A percentile compares a stretch with the other conserved stretches of the same genome.
These are phyloP conservation scores for Rubroboletus satanas DNA, from an alignment of 768 basidiomycete genomes.

Conservation along the genomic window DNA sequence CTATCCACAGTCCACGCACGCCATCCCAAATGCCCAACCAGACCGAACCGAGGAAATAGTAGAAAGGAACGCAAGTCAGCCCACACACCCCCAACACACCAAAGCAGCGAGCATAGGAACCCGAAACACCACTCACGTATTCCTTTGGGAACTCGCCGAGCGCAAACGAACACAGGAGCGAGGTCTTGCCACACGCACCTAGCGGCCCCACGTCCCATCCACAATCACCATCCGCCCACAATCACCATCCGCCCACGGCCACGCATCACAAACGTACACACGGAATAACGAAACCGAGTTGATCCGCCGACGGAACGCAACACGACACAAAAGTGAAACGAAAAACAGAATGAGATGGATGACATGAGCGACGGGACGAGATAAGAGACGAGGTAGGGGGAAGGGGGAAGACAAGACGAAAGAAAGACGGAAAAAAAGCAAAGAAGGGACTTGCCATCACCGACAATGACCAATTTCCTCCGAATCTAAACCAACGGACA, in stretches of 20 bases:
- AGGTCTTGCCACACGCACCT: conserved; percentile 98
- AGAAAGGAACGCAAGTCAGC: neutral
- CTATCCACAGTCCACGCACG: conserved; percentile 21
- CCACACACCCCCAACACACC: neutral
- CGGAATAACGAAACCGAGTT: neutral
- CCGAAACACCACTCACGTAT: conserved; percentile 63
- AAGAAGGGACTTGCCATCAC: conserved; percentile 67
- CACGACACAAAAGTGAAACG: neutral
- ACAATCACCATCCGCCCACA: neutral
- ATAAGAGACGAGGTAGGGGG: too few species aligned
- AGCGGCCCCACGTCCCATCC: neutral
- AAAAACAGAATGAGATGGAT: neutral
- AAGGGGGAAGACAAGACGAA: neutral
- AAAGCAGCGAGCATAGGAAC: neutral
- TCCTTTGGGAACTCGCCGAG: conserved; percentile 94
- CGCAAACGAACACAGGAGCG: conserved; percentile 85
- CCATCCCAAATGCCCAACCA: neutral
- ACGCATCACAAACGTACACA: neutral
- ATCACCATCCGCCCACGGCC: neutral
- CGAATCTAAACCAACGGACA: conserved; percentile 57
- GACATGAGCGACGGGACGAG: too few species aligned
- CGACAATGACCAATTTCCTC: conserved; percentile 93
- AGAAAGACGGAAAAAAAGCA: too few species aligned
- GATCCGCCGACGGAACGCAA: neutral
- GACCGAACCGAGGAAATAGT: neutral